A percentile compares a stretch with the other conserved stretches of the same genome.
These are phyloP conservation scores for Quercus tomentella DNA, from an alignment of 331 rosid species.

Conservation along the genomic window DNA sequence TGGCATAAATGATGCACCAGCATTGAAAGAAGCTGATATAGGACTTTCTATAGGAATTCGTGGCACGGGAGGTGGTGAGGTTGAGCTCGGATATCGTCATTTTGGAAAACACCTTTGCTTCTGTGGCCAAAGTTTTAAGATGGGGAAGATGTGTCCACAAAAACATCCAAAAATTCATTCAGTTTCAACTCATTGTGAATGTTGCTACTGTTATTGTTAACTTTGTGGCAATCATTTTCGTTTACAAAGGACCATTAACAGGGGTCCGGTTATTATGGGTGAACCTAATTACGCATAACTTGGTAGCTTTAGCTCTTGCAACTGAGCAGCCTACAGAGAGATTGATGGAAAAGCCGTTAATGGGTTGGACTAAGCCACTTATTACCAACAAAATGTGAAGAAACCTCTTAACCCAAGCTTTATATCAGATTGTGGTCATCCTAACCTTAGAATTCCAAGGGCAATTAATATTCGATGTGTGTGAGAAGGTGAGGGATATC, in stretches of 20 bases:
- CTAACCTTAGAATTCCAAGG: slow-evolving; percentile 29
- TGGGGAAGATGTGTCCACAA: no score
- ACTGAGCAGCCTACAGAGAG: slow-evolving; percentile 29
- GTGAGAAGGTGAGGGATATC: slow-evolving; percentile 24
- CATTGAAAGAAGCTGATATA: slow-evolving; percentile 31
- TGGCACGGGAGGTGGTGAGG: slow-evolving; percentile 31
- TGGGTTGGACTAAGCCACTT: slow-evolving; percentile 33
- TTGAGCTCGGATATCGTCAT: slow-evolving; percentile 41
- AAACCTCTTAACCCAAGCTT: slow-evolving; percentile 32
- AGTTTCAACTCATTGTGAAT: slow-evolving; percentile 33
- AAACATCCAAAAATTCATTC: slow-evolving; percentile 46
- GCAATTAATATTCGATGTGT: slow-evolving; percentile 24
- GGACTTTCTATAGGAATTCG: slow-evolving; percentile 43
- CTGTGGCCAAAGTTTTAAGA: slow-evolving; percentile 27
- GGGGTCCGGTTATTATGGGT: slow-evolving; percentile 35
- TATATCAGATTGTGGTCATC: slow-evolving; percentile 30
- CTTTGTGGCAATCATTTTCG: slow-evolving; percentile 31
- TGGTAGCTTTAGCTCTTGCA: slow-evolving; percentile 33
- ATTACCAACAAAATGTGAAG: slow-evolving; percentile 38
- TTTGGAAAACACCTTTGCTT: slow-evolving; percentile 38
- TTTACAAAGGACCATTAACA: slow-evolving; percentile 31
- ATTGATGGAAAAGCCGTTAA: slow-evolving; percentile 29
- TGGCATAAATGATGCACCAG: slow-evolving; percentile 40
- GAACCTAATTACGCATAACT: slow-evolving; percentile 37
- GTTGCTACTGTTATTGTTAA: slow-evolving; percentile 30